phyloP scores from a whole-genome alignment of 208 protist species.

The Wallacemonas rigidus region DNA sequence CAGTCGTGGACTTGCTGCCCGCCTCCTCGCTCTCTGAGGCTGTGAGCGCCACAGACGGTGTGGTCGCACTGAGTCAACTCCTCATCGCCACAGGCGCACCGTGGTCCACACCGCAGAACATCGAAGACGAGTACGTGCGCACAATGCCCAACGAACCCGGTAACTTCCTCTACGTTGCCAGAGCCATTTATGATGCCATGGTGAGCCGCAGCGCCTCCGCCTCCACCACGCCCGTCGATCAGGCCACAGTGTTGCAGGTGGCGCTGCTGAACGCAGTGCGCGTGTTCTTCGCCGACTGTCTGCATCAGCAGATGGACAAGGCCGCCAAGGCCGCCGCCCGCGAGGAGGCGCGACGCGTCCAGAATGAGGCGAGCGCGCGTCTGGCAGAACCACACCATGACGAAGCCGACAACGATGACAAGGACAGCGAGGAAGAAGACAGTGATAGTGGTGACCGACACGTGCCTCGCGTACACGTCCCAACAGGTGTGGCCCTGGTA shows the following conservation, averaged over 20 bases:
- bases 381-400: too few relatives aligned
- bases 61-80: slow-evolving; percentile 48
- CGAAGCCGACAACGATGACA: not conserved
- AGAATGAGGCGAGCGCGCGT: not conserved
- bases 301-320: slow-evolving; percentile 13
- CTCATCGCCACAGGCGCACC: slow-evolving; percentile 68
- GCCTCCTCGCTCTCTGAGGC: not conserved
- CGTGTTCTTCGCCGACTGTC: slow-evolving; percentile 33
- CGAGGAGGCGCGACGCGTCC: not conserved
- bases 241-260: slow-evolving; percentile 27
- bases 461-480: slow-evolving; percentile 15
- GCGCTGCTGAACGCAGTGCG: slow-evolving; percentile 48
- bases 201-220: not conserved
- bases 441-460: not conserved
- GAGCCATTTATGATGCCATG: slow-evolving; percentile 48
- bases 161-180: slow-evolving; percentile 64
- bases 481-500: not conserved
- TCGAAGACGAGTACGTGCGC: slow-evolving; percentile 66
- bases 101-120: slow-evolving; percentile 74
- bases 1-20: slow-evolving; percentile 12
- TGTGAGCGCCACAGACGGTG: not conserved
- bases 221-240: not conserved
- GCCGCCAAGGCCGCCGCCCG: slow-evolving; percentile 3
- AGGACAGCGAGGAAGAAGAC: not conserved
- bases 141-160: slow-evolving; percentile 76